Evolutionary conservation across 2,329 filamentous ascomycete species (phyloP).

Genomic region (Paraphoma chrysanthemicola): DNA sequence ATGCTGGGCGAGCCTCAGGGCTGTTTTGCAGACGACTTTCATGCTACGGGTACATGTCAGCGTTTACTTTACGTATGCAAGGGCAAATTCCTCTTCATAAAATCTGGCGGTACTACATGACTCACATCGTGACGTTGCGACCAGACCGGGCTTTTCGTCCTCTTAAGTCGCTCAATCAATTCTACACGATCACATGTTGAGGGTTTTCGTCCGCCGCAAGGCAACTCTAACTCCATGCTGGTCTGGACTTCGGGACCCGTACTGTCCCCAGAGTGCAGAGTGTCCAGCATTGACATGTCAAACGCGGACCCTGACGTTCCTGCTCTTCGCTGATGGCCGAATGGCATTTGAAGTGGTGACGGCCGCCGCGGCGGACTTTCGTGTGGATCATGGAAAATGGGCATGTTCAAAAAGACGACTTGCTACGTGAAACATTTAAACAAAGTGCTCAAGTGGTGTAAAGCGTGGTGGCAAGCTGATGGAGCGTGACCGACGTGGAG

Average conservation of each 20-base stretch:
- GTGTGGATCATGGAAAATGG: constrained; percentile 49
- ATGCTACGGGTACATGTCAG: constrained; percentile 27
- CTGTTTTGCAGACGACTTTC: constrained; percentile 16
- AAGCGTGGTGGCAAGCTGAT: constrained; percentile 14
- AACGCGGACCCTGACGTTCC: constrained; percentile 12
- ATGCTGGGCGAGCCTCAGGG: constrained; percentile 23
- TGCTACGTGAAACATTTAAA: constrained; percentile 34
- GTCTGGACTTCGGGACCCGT: constrained; percentile 2
- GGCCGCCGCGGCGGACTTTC: constrained; percentile 32
- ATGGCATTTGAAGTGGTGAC: constrained; percentile 21
- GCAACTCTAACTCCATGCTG: constrained; percentile 20
- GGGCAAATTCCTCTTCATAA: neutral
- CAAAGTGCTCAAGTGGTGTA: constrained; percentile 7
- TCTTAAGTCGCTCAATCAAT: constrained; percentile 85
- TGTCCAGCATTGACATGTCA: constrained; percentile 13
- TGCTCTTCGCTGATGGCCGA: constrained; percentile 22
- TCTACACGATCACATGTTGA: constrained; percentile 68
- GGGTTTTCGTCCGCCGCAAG: constrained; percentile 31
- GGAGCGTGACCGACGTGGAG: constrained; percentile 18
- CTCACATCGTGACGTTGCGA: constrained; percentile 63
- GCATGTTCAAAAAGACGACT: constrained; percentile 37
- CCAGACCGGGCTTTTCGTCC: constrained; percentile 78
- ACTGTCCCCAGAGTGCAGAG: constrained; percentile 10
- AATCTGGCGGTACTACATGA: constrained; percentile 1
- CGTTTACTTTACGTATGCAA: neutral